Evolutionary conservation across 257 asterid genomes (phyloP).

Genomic region (Solanum microdontum): DNA sequence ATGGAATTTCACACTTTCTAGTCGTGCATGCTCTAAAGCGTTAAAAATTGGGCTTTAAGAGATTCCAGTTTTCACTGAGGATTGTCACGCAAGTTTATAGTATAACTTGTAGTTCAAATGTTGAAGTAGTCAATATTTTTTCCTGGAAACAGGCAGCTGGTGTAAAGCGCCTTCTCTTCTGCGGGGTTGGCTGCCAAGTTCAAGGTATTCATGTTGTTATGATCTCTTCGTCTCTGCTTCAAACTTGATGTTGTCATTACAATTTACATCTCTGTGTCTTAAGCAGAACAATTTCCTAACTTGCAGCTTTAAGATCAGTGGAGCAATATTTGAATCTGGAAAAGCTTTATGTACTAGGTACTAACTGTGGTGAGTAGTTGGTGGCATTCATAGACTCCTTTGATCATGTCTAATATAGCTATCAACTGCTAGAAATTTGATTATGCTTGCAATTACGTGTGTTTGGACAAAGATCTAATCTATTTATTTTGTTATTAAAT

Average conservation of each 20-base stretch:
- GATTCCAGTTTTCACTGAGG: neutral
- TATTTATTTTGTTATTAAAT: neutral
- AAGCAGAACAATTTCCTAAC: slow-evolving; percentile 62
- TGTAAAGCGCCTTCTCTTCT: slow-evolving; percentile 90
- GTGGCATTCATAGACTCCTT: neutral
- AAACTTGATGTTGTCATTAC: slow-evolving; percentile 22
- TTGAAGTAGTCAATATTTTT: neutral
- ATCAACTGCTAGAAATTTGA: neutral
- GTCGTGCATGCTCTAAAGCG: neutral
- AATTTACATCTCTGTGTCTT: slow-evolving; percentile 18
- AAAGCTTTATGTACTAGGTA: slow-evolving; percentile 91
- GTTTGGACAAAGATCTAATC: neutral
- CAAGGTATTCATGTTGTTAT: slow-evolving; percentile 51
- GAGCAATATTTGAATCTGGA: slow-evolving; percentile 90
- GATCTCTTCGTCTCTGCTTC: slow-evolving; percentile 1
- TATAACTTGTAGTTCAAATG: neutral
- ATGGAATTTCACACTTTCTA: neutral
- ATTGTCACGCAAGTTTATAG: neutral
- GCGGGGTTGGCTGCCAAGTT: slow-evolving; percentile 99
- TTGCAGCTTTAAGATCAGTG: slow-evolving; percentile 95
- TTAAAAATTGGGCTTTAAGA: neutral
- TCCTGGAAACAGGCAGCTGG: slow-evolving; percentile 76
- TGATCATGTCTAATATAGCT: neutral
- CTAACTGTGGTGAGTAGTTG: slow-evolving; percentile 70
- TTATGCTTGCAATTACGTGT: neutral